Evolutionary conservation across 495 filamentous ascomycete genomes (phyloP), one percentile per base, ranked within the genome.

Genomic region (Aspergillus funiculosus): DNA sequence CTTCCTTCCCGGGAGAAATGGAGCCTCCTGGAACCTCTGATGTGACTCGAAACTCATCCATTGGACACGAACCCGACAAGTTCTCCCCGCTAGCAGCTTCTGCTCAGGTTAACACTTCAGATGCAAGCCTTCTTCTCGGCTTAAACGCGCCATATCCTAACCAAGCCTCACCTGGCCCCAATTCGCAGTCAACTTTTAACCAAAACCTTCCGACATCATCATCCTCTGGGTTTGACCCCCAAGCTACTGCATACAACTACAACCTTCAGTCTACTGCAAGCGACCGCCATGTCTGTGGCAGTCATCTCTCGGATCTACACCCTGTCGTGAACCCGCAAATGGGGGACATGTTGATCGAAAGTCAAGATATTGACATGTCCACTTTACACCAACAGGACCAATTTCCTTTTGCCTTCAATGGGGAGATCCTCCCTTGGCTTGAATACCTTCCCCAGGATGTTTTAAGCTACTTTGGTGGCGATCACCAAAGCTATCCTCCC

Each of bases 401-500:
- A 1, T 62, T 71, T 27, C 69, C 69, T 1, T 70, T 71, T 14
- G 54, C 62, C 13, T 61, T 78, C 9, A 73, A 67, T 10, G 70
- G 70, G 4, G 74, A 80, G 17, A 81, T 83, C 61, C 66, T 83
- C 38, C 79, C 80, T 5, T 86, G 81, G 80, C 68, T 84, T 13
- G 80, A 83, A 51, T 85, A 83, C 51, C 66, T 82, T n/a, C 80
- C 81, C 0, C 75, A 76, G 27, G 79, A 83, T 54, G 72, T 82
- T 43, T 62, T 81, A 36, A 77, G 70, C 50, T 72, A 75, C 44
- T 78, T 77, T 50, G 77, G 68, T 1, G 22, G 21, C 13, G 70
- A 73, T 7, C 50, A 62, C 25, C 63, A 67, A 28, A 62, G 55
- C 35, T 72, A 57, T 21, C 54, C 62, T 11, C 42, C 59, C 9